These are phyloP conservation scores for Emericellopsis terricola DNA, from an alignment of 495 filamentous ascomycete species.

Conservation along the genomic window DNA sequence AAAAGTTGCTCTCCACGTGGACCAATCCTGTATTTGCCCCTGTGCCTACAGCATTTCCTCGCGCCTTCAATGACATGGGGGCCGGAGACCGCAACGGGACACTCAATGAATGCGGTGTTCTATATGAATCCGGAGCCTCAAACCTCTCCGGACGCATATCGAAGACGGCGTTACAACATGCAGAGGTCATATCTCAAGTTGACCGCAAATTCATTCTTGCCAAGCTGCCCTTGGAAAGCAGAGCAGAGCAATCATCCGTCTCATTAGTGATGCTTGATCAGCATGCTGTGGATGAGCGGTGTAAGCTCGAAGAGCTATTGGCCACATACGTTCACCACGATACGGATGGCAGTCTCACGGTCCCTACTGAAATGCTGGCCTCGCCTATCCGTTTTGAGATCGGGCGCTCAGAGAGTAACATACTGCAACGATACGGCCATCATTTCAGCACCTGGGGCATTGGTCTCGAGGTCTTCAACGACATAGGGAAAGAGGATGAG, in stretches of 20 bases:
- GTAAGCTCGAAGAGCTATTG: constrained; percentile 56
- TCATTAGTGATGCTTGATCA: constrained; percentile 70
- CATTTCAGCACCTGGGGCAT: constrained; percentile 63
- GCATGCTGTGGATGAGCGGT: constrained; percentile 85
- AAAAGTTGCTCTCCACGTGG: constrained; percentile 16
- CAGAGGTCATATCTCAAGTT: constrained; percentile 61
- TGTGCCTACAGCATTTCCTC: constrained; percentile 18
- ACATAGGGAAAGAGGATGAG: constrained; percentile 1
- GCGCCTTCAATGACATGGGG: constrained; percentile 10
- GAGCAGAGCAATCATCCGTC: not conserved
- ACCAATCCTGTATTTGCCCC: constrained; percentile 19
- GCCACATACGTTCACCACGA: constrained; percentile 14
- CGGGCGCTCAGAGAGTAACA: constrained; percentile 32
- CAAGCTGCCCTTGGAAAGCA: constrained; percentile 22
- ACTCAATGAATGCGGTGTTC: constrained; percentile 12
- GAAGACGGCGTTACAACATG: constrained; percentile 40
- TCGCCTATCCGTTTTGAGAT: constrained; percentile 45
- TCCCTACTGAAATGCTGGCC: too few relatives aligned
- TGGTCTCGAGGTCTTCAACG: too few relatives aligned
- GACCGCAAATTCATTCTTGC: constrained; percentile 80
- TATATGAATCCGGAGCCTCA: constrained; percentile 2
- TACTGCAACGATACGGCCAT: constrained; percentile 32
- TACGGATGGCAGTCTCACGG: too few relatives aligned
- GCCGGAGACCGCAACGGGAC: constrained; percentile 6
- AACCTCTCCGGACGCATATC: constrained; percentile 38